Evolutionary conservation across 139 green algal species (phyloP).

Genomic region (Auxenochlorella protothecoides): DNA sequence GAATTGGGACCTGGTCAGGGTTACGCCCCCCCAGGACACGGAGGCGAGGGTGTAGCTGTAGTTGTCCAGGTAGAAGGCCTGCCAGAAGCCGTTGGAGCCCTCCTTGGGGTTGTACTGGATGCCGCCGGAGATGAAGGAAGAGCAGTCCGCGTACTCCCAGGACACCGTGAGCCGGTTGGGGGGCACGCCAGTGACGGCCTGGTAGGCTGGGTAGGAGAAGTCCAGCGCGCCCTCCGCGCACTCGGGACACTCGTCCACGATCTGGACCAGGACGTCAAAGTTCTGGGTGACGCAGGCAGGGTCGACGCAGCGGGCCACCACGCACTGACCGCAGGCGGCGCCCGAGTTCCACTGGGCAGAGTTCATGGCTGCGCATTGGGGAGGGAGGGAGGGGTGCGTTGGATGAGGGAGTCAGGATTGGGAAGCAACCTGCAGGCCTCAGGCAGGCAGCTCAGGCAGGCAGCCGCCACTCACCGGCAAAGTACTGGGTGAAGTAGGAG

Average conservation of each 20-base stretch:
- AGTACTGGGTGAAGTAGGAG: background rate
- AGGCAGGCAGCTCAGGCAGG: too few relatives aligned
- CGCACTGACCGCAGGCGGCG: slow-evolving; percentile 8
- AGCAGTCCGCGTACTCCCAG: background rate
- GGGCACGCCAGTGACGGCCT: slow-evolving; percentile 5
- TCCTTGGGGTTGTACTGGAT: slow-evolving; percentile 8
- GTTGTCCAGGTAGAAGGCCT: slow-evolving; percentile 15
- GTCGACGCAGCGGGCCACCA: slow-evolving; percentile 9
- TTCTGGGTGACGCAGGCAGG: background rate
- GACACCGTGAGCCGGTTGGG: background rate
- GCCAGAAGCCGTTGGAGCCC: slow-evolving; percentile 10
- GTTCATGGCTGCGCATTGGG: slow-evolving; percentile 11
- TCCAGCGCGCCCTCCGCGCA: slow-evolving; percentile 13
- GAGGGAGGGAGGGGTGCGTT: background rate
- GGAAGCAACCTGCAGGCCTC: background rate
- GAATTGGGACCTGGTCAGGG: background rate
- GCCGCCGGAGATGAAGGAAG: slow-evolving; percentile 1
- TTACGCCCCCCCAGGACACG: background rate
- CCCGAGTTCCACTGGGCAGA: background rate
- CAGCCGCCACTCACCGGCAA: background rate
- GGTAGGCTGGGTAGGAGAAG: slow-evolving; percentile 6
- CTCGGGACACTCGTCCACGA: slow-evolving; percentile 17
- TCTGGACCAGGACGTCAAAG: background rate
- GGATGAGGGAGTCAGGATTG: background rate
- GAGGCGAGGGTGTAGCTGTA: background rate